A percentile compares a stretch with the other conserved stretches of the same genome.
These are phyloP conservation scores for Cenchrus fungigraminus DNA, from an alignment of 176 grass and related monocot species.

Conservation along the genomic window DNA sequence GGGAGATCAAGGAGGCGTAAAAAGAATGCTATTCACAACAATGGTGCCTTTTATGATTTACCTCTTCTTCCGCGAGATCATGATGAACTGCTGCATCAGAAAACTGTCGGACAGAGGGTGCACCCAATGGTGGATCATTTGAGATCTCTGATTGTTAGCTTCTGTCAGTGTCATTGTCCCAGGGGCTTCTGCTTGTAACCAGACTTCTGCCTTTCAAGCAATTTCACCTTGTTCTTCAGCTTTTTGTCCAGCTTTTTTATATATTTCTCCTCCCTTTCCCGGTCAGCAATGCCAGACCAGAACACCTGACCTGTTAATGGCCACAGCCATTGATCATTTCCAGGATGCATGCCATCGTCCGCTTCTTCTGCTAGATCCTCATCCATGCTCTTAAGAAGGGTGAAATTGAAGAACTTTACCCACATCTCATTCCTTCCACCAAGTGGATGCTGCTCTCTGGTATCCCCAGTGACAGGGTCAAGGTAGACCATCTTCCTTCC, in stretches of 20 bases:
- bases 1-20: slow-evolving; percentile 35
- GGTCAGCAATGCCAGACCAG: slow-evolving; percentile 83
- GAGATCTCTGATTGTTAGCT: neutral
- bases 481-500: slow-evolving; percentile 86
- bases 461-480: slow-evolving; percentile 64
- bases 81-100: neutral
- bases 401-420: slow-evolving; percentile 87
- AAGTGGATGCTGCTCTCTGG: slow-evolving; percentile 73
- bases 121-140: neutral
- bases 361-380: slow-evolving; percentile 98
- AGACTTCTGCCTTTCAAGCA: slow-evolving; percentile 82
- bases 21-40: slow-evolving; percentile 58
- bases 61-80: slow-evolving; percentile 28
- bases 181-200: slow-evolving; percentile 98
- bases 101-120: slow-evolving; percentile 22
- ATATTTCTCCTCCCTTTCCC: slow-evolving; percentile 84
- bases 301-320: slow-evolving; percentile 84
- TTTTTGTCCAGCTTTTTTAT: slow-evolving; percentile 92
- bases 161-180: slow-evolving; percentile 53
- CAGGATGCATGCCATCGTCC: slow-evolving; percentile 72
- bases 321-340: slow-evolving; percentile 76
- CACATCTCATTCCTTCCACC: slow-evolving; percentile 73
- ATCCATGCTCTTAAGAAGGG: slow-evolving; percentile 93
- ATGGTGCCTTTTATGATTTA: neutral
- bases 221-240: slow-evolving; percentile 76